Conservation (phyloP, 495 filamentous ascomycete genomes). For the Penicillium antarcticum region DNA sequence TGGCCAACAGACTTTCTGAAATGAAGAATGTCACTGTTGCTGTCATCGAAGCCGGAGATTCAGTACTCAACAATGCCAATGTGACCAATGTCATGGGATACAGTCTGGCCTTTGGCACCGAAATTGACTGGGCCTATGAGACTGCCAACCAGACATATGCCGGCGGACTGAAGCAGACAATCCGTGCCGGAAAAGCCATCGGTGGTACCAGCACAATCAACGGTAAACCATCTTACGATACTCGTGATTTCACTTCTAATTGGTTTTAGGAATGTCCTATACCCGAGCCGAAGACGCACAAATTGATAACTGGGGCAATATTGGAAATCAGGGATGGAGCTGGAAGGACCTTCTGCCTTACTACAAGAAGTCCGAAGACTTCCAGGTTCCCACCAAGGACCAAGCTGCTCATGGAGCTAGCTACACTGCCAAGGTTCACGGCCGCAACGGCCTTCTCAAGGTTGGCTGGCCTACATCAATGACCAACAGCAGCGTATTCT, state of each 20-base stretch:
- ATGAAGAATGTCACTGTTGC: conserved; percentile 10
- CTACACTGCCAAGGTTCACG: neutral
- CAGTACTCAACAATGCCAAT: conserved; percentile 1
- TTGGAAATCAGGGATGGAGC: conserved; percentile 42
- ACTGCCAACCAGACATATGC: neutral
- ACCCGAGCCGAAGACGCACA: conserved; percentile 22
- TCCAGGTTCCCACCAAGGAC: conserved; percentile 2
- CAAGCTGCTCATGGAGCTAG: neutral
- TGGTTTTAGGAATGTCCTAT: conserved; percentile 29
- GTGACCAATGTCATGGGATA: neutral
- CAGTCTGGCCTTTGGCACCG: neutral
- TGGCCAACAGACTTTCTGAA: conserved; percentile 39
- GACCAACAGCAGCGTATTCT: conserved; percentile 11
- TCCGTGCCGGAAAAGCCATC: conserved; percentile 15
- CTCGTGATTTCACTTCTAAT: no score
- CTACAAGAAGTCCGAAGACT: conserved; percentile 29
- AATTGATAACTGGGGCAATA: conserved; percentile 43
- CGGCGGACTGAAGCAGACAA: no score
- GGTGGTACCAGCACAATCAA: conserved; percentile 20
- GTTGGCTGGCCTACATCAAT: neutral
- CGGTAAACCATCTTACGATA: neutral
- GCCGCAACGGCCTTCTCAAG: neutral
- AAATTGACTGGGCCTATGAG: conserved; percentile 22
- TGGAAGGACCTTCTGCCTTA: conserved; percentile 42
- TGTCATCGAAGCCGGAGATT: conserved; percentile 17